A percentile compares a stretch with the other conserved stretches of the same genome.
Evolutionary conservation across 2,329 filamentous ascomycete genomes (phyloP).

Genomic region (Talaromyces albobiverticillius): DNA sequence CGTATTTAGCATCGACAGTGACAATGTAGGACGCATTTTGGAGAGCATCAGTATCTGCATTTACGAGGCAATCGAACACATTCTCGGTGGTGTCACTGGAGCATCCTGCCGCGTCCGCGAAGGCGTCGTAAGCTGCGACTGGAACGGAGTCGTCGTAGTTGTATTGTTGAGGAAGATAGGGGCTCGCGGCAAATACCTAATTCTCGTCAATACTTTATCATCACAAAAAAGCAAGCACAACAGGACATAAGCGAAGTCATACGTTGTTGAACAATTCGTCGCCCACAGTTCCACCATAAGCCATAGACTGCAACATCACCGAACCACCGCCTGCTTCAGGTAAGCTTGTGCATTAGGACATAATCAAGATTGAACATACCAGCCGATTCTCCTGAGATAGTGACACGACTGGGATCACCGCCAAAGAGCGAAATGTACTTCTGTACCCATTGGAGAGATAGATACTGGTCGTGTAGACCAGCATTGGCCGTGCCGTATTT

Average conservation of each 20-base stretch:
- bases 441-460: slow-evolving; percentile 58
- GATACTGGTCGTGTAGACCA: slow-evolving; percentile 53
- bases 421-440: slow-evolving; percentile 55
- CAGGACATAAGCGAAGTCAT: neutral
- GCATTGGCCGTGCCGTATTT: slow-evolving; percentile 43
- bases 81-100: slow-evolving; percentile 16
- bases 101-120: slow-evolving; percentile 44
- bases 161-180: slow-evolving; percentile 58
- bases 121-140: slow-evolving; percentile 44
- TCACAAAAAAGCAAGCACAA: slow-evolving; percentile 20
- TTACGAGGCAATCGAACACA: slow-evolving; percentile 43
- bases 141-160: slow-evolving; percentile 46
- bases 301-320: slow-evolving; percentile 15
- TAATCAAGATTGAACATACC: slow-evolving; percentile 19
- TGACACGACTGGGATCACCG: slow-evolving; percentile 51
- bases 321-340: slow-evolving; percentile 28
- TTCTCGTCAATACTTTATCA: neutral
- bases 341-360: neutral
- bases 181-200: slow-evolving; percentile 40
- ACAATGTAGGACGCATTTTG: slow-evolving; percentile 33
- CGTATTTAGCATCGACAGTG: slow-evolving; percentile 40
- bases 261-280: slow-evolving; percentile 7
- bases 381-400: slow-evolving; percentile 52
- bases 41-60: slow-evolving; percentile 31
- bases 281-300: slow-evolving; percentile 3